Base-by-base conservation (phyloP, 768 basidiomycete genomes). In the Lactarius quietus region DNA sequence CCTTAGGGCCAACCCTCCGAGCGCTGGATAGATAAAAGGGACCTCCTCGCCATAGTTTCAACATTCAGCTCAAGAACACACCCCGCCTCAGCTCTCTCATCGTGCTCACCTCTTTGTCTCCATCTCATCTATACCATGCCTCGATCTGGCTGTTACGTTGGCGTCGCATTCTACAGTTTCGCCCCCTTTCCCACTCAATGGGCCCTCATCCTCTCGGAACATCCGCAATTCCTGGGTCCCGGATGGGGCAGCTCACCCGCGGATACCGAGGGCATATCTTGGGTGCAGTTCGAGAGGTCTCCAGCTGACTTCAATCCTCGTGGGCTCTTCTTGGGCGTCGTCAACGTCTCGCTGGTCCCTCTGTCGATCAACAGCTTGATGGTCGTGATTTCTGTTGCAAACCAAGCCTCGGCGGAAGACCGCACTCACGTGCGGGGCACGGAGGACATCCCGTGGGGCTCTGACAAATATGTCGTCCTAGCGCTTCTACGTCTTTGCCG, bases 161-260 rank as follows among this genome's bases (percentile, higher is more conserved):
- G 57, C 7, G 15, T 63, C 15, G 57, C 62, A 12, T 57, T 58
- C n/a, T 58, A 52, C 18, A n/a, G 33, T 23, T 17, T 20, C 23
- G n/a, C 35, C 29, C n/a, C 28, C 28, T 58, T 63, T 12, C 62
- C 62, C 14, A 31, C 57, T 0, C 62, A 63, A 23, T 63, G 62
- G 62, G 55, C 57, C 5, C 45, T 63, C 5, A 23, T 63, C 0
- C 56, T 63, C 10, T 51, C 62, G 5, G 36, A 51, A 8, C 23
- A 33, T 4, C 35, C 57, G 10, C 45, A 57, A 1, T 63, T 63
- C 36, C 14, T 41, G 17, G 56, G 62, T 20, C 36, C 5, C 10
- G 28, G 57, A 28, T 63, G 56, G 62, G 48, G 62, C 36, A 31
- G 62, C 62, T 52, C 33, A 18, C 7, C 38, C 6, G 35, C n/a